Evolutionary conservation across 305 asterid genomes (phyloP).

Genomic region (Fraxinus greggii): DNA sequence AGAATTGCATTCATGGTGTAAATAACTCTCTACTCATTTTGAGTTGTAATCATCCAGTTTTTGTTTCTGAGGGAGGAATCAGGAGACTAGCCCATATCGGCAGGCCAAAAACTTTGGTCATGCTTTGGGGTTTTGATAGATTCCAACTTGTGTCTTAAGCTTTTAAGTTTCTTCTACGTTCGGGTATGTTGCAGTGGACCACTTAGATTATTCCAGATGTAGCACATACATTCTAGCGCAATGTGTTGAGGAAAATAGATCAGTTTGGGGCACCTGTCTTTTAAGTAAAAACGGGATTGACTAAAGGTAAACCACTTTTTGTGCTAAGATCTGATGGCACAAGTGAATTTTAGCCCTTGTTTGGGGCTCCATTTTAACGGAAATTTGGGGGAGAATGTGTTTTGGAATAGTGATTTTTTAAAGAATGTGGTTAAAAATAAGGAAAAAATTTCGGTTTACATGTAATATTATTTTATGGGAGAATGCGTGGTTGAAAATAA

Average conservation of each 20-base stretch:
- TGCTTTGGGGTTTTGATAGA: neutral
- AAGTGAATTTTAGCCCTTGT: neutral
- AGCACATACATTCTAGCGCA: neutral
- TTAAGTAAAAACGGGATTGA: neutral
- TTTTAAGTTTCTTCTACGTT: neutral
- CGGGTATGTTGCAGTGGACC: neutral
- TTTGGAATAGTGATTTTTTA: neutral
- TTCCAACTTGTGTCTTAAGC: constrained; percentile 6
- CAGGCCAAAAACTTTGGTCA: neutral
- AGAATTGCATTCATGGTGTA: neutral
- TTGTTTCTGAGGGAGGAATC: neutral
- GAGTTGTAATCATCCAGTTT: neutral
- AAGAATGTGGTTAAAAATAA: neutral
- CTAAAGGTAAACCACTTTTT: neutral
- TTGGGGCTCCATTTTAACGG: neutral
- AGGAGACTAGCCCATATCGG: neutral
- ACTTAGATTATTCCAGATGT: neutral
- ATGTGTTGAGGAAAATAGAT: neutral
- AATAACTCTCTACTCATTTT: constrained; percentile 9
- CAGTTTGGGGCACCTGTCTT: neutral
- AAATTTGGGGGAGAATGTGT: neutral
- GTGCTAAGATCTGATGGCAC: neutral
- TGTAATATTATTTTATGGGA: neutral
- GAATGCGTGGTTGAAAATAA: too few species aligned
- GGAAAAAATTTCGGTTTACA: neutral